Base-by-base conservation (phyloP, 805 yeast genomes). In the Naumovozyma baii region DNA sequence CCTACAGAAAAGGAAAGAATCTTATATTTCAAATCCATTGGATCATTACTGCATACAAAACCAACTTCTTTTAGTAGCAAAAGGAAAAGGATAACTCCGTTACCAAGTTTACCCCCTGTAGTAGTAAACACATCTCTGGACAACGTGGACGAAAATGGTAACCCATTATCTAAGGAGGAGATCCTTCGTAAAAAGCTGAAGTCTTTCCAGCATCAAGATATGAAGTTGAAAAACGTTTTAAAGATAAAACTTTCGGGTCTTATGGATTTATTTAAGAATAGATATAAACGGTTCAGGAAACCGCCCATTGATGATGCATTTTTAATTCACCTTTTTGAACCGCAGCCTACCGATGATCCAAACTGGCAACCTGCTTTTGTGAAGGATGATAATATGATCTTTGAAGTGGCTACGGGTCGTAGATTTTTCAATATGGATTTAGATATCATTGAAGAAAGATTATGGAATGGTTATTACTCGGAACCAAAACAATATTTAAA, bases 381-480 rank as follows among this genome's bases (percentile, higher is more conserved):
- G 15, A 74, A 72, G 43, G 74, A 72, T 43, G 78, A 76, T 32
- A 78, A 83, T 46, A 82, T 77, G 90, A 84, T 92, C 49, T 61
- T 78, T n/a, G 96, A 92, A 52, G 68, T 74, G 9, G 61, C 78
- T 0, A 81, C 94, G 0, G 94, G 92, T 3, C 75, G 74, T 40
- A 70, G 68, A 47, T 90, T 70, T 54, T 73, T 70, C 64, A 92
- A 92, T 51, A 92, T 92, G 83, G 98, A 92, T 54, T 66, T 92
- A 39, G 98, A 92, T 54, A 80, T 87, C 14, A 76, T 92, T 26
- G 98, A 92, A 55, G 97, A 92, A 57, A 70, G 98, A 42, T 63
- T 92, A 39, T 92, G 98, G 98, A 92, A 92, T 60, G 98, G 98
- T 0, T 92, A 64, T 59, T 92, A 92, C 54, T 80, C 85, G 30